phyloP scores from a whole-genome alignment of 176 grass and related monocot genomes.

The Thalia dealbata region DNA sequence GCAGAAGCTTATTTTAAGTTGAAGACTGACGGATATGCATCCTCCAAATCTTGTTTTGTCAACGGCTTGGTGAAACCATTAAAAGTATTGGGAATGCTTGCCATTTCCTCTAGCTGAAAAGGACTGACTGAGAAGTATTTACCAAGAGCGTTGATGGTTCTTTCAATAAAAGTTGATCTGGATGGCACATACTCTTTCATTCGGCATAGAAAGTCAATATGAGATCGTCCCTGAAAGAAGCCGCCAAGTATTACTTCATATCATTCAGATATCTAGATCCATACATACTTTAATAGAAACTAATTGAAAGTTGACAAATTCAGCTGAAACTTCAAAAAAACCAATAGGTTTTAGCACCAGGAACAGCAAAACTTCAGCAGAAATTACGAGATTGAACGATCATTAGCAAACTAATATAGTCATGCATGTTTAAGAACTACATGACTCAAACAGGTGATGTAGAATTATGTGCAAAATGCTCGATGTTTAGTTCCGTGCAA shows the following conservation, averaged over 20 bases:
- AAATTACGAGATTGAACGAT: background rate
- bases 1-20: no score
- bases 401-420: background rate
- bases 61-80: conserved; percentile 1
- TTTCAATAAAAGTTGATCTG: conserved; percentile 24
- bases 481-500: no score
- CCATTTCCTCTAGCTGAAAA: conserved; percentile 1
- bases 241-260: background rate
- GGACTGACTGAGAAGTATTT: conserved; percentile 35
- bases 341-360: background rate
- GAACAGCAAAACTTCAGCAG: background rate
- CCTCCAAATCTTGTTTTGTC: conserved; percentile 15
- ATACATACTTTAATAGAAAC: no score
- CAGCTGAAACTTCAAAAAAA: background rate
- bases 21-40: conserved; percentile 12
- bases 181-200: conserved; percentile 52
- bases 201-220: conserved; percentile 43
- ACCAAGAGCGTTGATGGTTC: conserved; percentile 24
- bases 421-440: no score
- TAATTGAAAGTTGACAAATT: background rate
- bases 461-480: no score
- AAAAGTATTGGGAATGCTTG: background rate
- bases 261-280: background rate
- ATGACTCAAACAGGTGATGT: no score
- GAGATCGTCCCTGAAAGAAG: conserved; percentile 36